Percentiles rank a stretch among this genome's conserved stretches.
These are phyloP conservation scores for Spiromastix sp. DNA, from an alignment of 2,329 filamentous ascomycete genomes.

Conservation along the genomic window DNA sequence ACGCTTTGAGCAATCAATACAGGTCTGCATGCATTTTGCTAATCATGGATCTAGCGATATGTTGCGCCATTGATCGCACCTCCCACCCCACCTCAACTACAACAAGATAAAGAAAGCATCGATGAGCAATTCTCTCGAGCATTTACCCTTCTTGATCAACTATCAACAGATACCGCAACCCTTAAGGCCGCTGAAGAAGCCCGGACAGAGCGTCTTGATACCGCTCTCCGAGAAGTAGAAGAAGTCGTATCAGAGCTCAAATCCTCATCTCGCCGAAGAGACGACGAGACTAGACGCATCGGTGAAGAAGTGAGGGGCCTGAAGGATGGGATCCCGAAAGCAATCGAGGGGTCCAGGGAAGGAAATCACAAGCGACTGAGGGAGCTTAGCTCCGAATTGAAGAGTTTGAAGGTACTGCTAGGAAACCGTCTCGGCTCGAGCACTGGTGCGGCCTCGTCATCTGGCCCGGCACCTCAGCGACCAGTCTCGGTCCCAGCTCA, in stretches of 20 bases:
- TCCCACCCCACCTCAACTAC: conserved; percentile 83
- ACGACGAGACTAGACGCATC: conserved; percentile 78
- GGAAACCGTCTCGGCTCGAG: conserved; percentile 46
- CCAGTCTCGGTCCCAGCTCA: conserved; percentile 16
- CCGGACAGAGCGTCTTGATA: conserved; percentile 73
- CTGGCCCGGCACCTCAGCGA: conserved; percentile 21
- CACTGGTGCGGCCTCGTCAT: conserved; percentile 20
- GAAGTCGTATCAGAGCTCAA: conserved; percentile 72
- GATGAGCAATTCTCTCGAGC: conserved; percentile 90
- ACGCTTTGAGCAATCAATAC: no score
- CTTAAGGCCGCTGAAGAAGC: conserved; percentile 80
- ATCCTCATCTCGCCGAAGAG: conserved; percentile 65
- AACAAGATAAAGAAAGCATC: conserved; percentile 86
- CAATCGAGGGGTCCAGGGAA: conserved; percentile 79
- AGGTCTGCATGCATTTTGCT: no score
- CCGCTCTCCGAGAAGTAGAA: conserved; percentile 73
- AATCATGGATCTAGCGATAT: no score
- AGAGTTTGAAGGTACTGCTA: conserved; percentile 84
- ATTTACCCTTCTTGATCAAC: conserved; percentile 82
- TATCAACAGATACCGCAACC: conserved; percentile 77
- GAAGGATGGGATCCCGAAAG: conserved; percentile 77
- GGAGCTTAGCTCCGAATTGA: conserved; percentile 78
- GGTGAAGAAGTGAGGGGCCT: conserved; percentile 76
- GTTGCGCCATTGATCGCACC: conserved; percentile 83
- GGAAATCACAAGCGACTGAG: conserved; percentile 68